Evolutionary conservation across 2,329 filamentous ascomycete species (phyloP).

Genomic region (Colletotrichum sp.): DNA sequence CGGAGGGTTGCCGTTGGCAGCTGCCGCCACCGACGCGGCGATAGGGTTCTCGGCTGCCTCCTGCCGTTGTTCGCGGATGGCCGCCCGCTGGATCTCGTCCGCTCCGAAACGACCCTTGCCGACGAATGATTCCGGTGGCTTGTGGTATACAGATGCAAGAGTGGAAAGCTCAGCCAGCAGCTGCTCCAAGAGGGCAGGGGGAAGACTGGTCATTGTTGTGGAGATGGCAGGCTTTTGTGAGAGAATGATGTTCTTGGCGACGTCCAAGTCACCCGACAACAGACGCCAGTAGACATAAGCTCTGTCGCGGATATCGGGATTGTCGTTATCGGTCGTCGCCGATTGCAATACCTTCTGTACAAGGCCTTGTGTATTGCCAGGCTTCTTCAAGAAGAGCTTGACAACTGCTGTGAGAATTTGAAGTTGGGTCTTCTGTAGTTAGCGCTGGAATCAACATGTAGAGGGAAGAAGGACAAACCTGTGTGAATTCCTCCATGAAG

Average conservation of each 20-base stretch:
- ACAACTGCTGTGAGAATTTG: slow-evolving; percentile 97
- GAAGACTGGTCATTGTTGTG: slow-evolving; percentile 90
- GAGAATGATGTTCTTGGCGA: slow-evolving; percentile 88
- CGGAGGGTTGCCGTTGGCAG: slow-evolving; percentile 56
- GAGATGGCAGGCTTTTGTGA: slow-evolving; percentile 94
- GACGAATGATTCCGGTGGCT: slow-evolving; percentile 96
- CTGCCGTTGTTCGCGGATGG: slow-evolving; percentile 94
- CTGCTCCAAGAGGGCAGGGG: slow-evolving; percentile 82
- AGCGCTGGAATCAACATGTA: slow-evolving; percentile 4
- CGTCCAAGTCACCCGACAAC: slow-evolving; percentile 86
- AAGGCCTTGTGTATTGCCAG: slow-evolving; percentile 85
- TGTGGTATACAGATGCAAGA: slow-evolving; percentile 97
- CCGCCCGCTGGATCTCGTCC: slow-evolving; percentile 91
- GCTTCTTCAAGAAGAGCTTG: slow-evolving; percentile 97
- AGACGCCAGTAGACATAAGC: slow-evolving; percentile 99
- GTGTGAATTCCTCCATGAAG: slow-evolving; percentile 96
- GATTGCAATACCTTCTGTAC: slow-evolving; percentile 94
- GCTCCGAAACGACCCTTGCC: slow-evolving; percentile 94
- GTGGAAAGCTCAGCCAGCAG: slow-evolving; percentile 93
- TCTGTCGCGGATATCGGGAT: slow-evolving; percentile 94
- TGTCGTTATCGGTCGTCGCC: slow-evolving; percentile 94
- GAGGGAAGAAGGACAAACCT: slow-evolving; percentile 56
- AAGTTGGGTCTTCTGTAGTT: slow-evolving; percentile 76
- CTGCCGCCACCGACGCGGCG: slow-evolving; percentile 79
- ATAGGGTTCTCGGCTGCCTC: slow-evolving; percentile 94